Evolutionary conservation across 73 alveolate species (phyloP).

Genomic region (Paramecium tetraurelia): DNA sequence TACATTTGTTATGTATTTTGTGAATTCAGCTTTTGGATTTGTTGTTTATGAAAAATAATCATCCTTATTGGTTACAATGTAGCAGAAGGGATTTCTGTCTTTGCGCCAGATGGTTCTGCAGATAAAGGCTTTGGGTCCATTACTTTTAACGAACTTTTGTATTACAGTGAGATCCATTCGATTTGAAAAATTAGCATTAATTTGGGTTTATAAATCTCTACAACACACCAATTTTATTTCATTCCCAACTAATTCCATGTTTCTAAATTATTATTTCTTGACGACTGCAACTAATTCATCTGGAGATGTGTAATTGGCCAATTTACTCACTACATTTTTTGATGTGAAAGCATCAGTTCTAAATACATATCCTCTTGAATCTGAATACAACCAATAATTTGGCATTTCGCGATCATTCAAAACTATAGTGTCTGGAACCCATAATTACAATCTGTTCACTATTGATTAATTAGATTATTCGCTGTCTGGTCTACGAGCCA

Average conservation of each 20-base stretch:
- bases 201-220: constrained; percentile 35
- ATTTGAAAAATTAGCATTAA: constrained; percentile 7
- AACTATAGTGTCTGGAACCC: constrained; percentile 93
- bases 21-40: constrained; percentile 72
- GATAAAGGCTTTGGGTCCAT: constrained; percentile 94
- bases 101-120: constrained; percentile 88
- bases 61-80: constrained; percentile 83
- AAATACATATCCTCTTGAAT: constrained; percentile 85
- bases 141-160: constrained; percentile 87
- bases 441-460: constrained; percentile 67
- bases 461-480: constrained; percentile 62
- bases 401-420: constrained; percentile 80
- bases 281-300: constrained; percentile 75
- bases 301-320: constrained; percentile 72
- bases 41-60: constrained; percentile 46
- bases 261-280: constrained; percentile 18
- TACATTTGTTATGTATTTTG: constrained; percentile 81
- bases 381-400: constrained; percentile 89
- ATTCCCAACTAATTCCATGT: constrained; percentile 34
- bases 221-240: constrained; percentile 54
- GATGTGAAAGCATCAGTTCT: constrained; percentile 80
- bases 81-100: constrained; percentile 82
- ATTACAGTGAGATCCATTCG: constrained; percentile 68
- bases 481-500: constrained; percentile 75
- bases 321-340: constrained; percentile 70